phyloP scores from a whole-genome alignment of 2,329 filamentous ascomycete genomes.

The Trichoderma sp. region DNA sequence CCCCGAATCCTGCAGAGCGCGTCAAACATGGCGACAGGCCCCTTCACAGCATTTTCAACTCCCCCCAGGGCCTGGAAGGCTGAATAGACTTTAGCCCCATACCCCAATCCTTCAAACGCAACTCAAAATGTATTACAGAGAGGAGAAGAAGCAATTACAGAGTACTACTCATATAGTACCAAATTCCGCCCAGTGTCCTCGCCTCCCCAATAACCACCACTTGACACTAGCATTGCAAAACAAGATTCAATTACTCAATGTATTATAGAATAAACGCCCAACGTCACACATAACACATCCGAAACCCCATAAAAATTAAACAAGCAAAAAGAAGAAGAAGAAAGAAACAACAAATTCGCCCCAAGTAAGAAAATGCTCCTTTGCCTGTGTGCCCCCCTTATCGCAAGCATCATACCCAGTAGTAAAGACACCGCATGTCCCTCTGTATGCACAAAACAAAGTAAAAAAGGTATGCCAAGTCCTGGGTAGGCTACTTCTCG shows the following conservation, averaged over 20 bases:
- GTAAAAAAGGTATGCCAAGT: background rate
- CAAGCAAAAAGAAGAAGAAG: background rate
- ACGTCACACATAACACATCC: background rate
- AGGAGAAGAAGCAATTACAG: background rate
- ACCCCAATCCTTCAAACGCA: background rate
- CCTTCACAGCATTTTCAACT: too few species aligned
- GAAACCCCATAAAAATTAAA: background rate
- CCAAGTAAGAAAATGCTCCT: slow-evolving; percentile 3
- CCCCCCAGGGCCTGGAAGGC: too few species aligned
- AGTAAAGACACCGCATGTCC: slow-evolving; percentile 5
- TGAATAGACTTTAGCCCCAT: background rate
- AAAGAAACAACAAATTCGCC: background rate
- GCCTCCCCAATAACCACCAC: background rate
- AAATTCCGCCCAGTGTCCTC: background rate
- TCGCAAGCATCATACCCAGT: background rate
- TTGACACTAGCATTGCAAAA: background rate
- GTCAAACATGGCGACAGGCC: too few species aligned
- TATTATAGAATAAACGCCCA: background rate
- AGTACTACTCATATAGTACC: background rate
- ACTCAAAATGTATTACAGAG: background rate
- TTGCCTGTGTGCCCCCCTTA: slow-evolving; percentile 4
- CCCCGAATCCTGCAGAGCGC: too few species aligned
- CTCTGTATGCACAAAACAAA: slow-evolving; percentile 8
- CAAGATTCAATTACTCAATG: background rate
- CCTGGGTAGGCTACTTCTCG: background rate